These are phyloP conservation scores for Leishmania major DNA, from an alignment of 208 protist species.

Conservation along the genomic window DNA sequence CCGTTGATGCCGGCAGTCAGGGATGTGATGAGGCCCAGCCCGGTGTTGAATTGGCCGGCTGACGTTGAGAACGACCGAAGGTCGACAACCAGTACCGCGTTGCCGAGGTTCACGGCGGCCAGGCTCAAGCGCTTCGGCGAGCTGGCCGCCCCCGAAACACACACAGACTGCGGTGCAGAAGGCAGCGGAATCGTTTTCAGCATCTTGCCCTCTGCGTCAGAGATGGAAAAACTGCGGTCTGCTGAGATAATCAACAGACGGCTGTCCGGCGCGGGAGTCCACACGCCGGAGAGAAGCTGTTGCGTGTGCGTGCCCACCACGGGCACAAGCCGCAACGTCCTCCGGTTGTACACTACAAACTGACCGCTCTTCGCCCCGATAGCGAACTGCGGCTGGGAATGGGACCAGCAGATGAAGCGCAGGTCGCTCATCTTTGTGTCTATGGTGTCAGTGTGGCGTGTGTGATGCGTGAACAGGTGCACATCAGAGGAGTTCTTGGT, in stretches of 20 bases:
- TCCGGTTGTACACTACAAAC: conserved; percentile 94
- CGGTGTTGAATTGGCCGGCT: conserved; percentile 70
- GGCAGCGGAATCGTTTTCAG: conserved; percentile 58
- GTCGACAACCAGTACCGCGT: conserved; percentile 56
- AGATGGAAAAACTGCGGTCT: conserved; percentile 90
- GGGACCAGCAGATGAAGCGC: conserved; percentile 90
- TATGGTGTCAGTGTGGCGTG: conserved; percentile 63
- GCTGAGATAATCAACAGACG: conserved; percentile 84
- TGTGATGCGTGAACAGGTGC: conserved; percentile 81
- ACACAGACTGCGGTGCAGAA: conserved; percentile 49
- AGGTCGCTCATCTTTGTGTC: conserved; percentile 92
- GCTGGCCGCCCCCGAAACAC: conserved; percentile 51
- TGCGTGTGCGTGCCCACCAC: conserved; percentile 90
- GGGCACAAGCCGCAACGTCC: conserved; percentile 89
- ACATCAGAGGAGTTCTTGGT: conserved; percentile 66
- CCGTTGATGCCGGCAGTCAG: conserved; percentile 34
- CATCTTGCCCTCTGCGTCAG: conserved; percentile 78
- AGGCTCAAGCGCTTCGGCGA: conserved; percentile 31
- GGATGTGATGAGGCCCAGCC: conserved; percentile 70
- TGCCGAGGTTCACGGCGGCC: conserved; percentile 67
- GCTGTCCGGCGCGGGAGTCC: conserved; percentile 69
- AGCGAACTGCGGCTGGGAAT: conserved; percentile 68
- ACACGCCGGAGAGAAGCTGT: conserved; percentile 88
- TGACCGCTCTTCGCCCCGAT: conserved; percentile 92
- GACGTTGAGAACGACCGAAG: conserved; percentile 46